Conservation (phyloP, 257 asterid genomes). For the Penstemon davidsonii region DNA sequence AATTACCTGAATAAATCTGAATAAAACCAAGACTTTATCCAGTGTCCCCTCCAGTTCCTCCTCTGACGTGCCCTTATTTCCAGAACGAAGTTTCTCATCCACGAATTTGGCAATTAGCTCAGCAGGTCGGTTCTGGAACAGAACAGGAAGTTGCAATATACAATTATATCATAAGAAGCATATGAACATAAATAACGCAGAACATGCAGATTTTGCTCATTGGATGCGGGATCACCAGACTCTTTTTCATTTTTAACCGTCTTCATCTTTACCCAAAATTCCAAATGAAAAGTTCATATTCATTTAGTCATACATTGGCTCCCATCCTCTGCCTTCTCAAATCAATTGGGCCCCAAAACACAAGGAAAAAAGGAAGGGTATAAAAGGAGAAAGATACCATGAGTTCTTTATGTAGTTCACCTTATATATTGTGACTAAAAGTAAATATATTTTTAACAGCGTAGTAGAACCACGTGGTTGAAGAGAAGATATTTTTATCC, state of each 20-base stretch:
- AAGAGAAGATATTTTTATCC: background rate
- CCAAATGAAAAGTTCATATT: background rate
- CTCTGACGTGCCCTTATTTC: slow-evolving; percentile 98
- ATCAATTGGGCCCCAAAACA: background rate
- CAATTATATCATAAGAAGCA: background rate
- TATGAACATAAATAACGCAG: background rate
- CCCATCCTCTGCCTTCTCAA: background rate
- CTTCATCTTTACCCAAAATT: background rate
- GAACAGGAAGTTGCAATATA: slow-evolving; percentile 3
- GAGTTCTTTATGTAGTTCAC: background rate
- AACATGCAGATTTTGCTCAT: too few species aligned
- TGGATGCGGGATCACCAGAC: too few species aligned
- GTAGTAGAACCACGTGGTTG: background rate
- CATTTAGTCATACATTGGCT: background rate
- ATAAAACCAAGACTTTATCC: slow-evolving; percentile 92
- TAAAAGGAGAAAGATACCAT: background rate
- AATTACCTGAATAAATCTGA: slow-evolving; percentile 93
- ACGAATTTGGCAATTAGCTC: slow-evolving; percentile 96
- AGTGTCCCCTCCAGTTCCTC: slow-evolving; percentile 99
- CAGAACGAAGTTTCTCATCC: slow-evolving; percentile 98
- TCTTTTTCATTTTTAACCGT: too few species aligned
- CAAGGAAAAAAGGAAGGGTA: background rate
- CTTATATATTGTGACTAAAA: background rate
- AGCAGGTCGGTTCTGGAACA: slow-evolving; percentile 91
- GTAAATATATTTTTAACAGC: background rate